Evolutionary conservation across 495 filamentous ascomycete genomes (phyloP).

Genomic region (Halenospora varia): DNA sequence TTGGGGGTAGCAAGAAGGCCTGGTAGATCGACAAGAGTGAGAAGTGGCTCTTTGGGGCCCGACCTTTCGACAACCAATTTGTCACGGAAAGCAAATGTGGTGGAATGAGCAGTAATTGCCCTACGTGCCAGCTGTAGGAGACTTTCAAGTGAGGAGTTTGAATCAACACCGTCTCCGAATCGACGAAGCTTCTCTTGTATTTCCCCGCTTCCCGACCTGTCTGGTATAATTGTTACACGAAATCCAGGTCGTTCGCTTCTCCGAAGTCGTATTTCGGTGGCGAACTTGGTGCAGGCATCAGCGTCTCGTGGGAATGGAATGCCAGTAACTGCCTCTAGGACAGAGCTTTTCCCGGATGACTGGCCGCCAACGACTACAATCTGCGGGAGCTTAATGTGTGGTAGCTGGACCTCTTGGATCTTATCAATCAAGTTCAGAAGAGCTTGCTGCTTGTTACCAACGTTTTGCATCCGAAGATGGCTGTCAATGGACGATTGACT

Average conservation of each 20-base stretch:
- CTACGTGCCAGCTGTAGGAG: too few relatives aligned
- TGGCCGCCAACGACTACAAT: constrained; percentile 58
- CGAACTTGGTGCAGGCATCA: constrained; percentile 55
- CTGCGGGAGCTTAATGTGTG: constrained; percentile 52
- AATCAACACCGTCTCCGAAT: constrained; percentile 1
- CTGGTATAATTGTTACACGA: not conserved
- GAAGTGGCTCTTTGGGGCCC: constrained; percentile 46
- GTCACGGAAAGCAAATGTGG: constrained; percentile 40
- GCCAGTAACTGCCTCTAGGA: constrained; percentile 46
- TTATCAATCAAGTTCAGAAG: constrained; percentile 6
- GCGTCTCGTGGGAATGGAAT: constrained; percentile 45
- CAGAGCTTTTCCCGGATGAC: constrained; percentile 49
- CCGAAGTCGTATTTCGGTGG: constrained; percentile 48
- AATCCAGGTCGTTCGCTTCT: not conserved
- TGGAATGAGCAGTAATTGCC: not conserved
- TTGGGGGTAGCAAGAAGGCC: constrained; percentile 46
- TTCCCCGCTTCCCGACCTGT: too few relatives aligned
- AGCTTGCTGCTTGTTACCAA: not conserved
- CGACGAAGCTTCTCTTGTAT: not conserved
- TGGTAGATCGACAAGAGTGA: constrained; percentile 55
- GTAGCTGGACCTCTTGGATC: constrained; percentile 1
- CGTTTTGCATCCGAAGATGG: not conserved
- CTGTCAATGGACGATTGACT: not conserved
- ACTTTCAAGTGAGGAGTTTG: too few relatives aligned
- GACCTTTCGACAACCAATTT: constrained; percentile 48